These are phyloP conservation scores for Tulasnella sp. DNA, from an alignment of 768 basidiomycete species.

Conservation along the genomic window DNA sequence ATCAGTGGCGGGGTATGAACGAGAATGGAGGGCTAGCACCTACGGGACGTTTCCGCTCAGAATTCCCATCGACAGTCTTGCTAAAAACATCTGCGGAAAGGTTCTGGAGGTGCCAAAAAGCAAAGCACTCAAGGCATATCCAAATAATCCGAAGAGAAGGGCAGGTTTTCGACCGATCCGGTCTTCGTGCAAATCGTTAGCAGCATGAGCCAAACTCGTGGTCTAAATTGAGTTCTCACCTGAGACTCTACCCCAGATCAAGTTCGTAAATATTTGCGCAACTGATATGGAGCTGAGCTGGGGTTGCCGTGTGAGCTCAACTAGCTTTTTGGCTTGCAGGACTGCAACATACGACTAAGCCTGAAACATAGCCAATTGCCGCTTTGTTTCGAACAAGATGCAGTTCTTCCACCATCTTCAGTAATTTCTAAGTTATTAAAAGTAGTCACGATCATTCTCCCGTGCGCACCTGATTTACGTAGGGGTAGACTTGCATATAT, in stretches of 20 bases:
- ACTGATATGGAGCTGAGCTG: slow-evolving; percentile 29
- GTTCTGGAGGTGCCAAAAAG: slow-evolving; percentile 29
- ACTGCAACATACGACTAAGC: slow-evolving; percentile 18
- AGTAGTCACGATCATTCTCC: not conserved
- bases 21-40: not conserved
- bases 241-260: slow-evolving; percentile 32
- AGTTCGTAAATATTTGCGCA: slow-evolving; percentile 30
- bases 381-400: slow-evolving; percentile 18
- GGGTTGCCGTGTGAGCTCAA: not conserved
- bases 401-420: slow-evolving; percentile 29
- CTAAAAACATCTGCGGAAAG: slow-evolving; percentile 9
- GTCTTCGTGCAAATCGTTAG: not conserved
- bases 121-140: slow-evolving; percentile 16
- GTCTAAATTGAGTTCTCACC: not conserved
- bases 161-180: slow-evolving; percentile 34
- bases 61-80: slow-evolving; percentile 14
- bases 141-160: slow-evolving; percentile 31
- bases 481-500: not conserved
- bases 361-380: slow-evolving; percentile 23
- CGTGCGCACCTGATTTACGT: not conserved
- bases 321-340: not conserved
- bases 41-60: slow-evolving; percentile 25
- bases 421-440: not conserved
- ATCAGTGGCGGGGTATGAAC: too few species aligned
- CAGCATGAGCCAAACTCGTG: not conserved